Evolutionary conservation across 116 monocot genomes (phyloP).

Genomic region (Papilionanthe hybrid): DNA sequence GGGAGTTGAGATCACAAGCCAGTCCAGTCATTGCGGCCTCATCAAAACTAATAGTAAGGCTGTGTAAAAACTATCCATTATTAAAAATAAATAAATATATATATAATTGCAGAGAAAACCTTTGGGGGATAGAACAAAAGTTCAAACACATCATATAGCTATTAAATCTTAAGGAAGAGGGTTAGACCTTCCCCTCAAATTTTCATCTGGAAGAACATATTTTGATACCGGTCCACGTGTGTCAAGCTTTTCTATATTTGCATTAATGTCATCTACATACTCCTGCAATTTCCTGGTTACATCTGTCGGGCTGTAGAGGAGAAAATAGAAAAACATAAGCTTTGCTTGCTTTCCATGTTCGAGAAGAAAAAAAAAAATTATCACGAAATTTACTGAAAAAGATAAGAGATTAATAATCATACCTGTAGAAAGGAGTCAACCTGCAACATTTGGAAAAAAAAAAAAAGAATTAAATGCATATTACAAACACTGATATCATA

Average conservation of each 20-base stretch:
- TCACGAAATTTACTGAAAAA: background rate
- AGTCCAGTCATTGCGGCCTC: conserved; percentile 71
- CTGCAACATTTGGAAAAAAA: conserved; percentile 25
- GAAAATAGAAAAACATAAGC: conserved; percentile 6
- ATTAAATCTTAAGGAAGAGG: background rate
- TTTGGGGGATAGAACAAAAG: background rate
- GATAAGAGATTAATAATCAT: background rate
- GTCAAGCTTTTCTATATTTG: conserved; percentile 67
- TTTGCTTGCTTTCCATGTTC: background rate
- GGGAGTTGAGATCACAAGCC: conserved; percentile 78
- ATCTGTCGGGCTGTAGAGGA: conserved; percentile 32
- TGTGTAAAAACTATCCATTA: conserved; percentile 17
- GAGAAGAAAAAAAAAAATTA: background rate
- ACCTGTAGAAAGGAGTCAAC: conserved; percentile 95
- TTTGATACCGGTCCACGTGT: conserved; percentile 85
- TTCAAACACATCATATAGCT: background rate
- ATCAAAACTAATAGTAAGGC: conserved; percentile 67
- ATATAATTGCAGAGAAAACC: background rate
- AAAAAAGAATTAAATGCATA: conserved; percentile 17
- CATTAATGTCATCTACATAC: conserved; percentile 87
- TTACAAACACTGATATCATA: background rate
- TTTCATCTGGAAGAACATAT: conserved; percentile 88
- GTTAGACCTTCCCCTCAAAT: conserved; percentile 67
- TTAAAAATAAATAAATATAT: background rate
- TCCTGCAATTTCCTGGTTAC: conserved; percentile 83